Evolutionary conservation across 139 green algal species (phyloP).

Genomic region (Nannochloris sp.): DNA sequence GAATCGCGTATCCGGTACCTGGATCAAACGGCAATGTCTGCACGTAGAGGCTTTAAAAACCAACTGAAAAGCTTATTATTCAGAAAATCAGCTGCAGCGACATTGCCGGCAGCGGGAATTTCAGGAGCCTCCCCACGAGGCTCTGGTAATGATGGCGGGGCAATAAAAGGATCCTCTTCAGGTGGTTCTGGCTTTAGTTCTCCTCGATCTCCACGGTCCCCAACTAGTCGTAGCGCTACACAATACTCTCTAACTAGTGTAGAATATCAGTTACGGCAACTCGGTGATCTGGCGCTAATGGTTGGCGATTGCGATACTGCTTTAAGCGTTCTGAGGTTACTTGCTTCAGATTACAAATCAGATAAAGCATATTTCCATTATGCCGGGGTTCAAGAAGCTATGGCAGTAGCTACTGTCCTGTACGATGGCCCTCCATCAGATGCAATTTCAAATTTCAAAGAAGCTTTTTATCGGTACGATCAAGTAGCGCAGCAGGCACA

Average conservation of each 20-base stretch:
- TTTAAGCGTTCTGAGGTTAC: slow-evolving; percentile 65
- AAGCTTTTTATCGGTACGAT: slow-evolving; percentile 36
- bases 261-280: slow-evolving; percentile 73
- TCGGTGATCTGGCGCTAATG: slow-evolving; percentile 79
- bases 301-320: slow-evolving; percentile 78
- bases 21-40: slow-evolving; percentile 23
- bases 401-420: slow-evolving; percentile 32
- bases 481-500: background rate
- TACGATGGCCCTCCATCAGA: slow-evolving; percentile 7
- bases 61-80: slow-evolving; percentile 75
- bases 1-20: slow-evolving; percentile 55
- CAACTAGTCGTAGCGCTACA: slow-evolving; percentile 1
- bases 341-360: slow-evolving; percentile 48
- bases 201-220: slow-evolving; percentile 15
- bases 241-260: slow-evolving; percentile 9
- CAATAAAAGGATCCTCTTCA: too few species aligned
- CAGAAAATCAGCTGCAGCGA: slow-evolving; percentile 17
- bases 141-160: too few species aligned
- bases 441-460: slow-evolving; percentile 22
- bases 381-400: slow-evolving; percentile 64
- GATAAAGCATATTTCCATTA: slow-evolving; percentile 69
- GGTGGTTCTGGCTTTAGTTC: too few species aligned
- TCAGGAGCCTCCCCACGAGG: too few species aligned
- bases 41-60: slow-evolving; percentile 77
- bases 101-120: background rate